Evolutionary conservation across 225 moss, liverwort and hornwort species (phyloP), one percentile per base, ranked within the genome.

Genomic region (Pseudisothecium myosuroides): DNA sequence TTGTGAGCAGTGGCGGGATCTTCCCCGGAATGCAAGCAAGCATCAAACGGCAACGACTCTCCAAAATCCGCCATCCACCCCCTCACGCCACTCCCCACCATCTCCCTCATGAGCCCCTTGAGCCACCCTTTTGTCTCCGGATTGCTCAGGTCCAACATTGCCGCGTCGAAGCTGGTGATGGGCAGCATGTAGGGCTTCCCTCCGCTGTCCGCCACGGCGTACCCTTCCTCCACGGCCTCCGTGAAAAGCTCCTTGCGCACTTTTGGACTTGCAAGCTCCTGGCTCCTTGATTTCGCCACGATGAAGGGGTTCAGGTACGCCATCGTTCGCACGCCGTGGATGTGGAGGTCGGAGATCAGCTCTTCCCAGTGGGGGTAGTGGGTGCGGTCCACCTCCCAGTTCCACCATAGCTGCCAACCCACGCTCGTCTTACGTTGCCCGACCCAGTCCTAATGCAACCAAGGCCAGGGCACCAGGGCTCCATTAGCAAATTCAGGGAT

Each of bases 1-100:
- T 98, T 98, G 88, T 98, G 98, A 9, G 96, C 95, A 6, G 91
- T 90, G 31, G 95, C 88, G 2, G 96, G 89, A 76, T 95, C 94
- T 75, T 98, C 98, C 26, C 96, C 96, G 76, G 96, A 96, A 63
- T 89, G 94, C 27, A 96, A 84, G 78, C 91, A 94, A 29, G 93
- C 91, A 75, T 98, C 95, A 88, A 98, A 92, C 24, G 98, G 98
- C 79, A 98, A 91, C 6, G 96, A 94, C 86, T 98, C 98, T 9
- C 98, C 98, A 76, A 98, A 98, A 88, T 98, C 98, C 12, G 96
- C 98, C 98, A 96, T 98, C 98, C 98, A 98, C 34, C 98, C 98
- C 47, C 95, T 90, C 34, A 98, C 94, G 31, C 98, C 98, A 6
- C 93, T 96, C 85, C 92, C 65, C 43, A 96, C 94, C 98, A 98